Conservation (phyloP, 331 rosid genomes). For the Cydonia oblonga region DNA sequence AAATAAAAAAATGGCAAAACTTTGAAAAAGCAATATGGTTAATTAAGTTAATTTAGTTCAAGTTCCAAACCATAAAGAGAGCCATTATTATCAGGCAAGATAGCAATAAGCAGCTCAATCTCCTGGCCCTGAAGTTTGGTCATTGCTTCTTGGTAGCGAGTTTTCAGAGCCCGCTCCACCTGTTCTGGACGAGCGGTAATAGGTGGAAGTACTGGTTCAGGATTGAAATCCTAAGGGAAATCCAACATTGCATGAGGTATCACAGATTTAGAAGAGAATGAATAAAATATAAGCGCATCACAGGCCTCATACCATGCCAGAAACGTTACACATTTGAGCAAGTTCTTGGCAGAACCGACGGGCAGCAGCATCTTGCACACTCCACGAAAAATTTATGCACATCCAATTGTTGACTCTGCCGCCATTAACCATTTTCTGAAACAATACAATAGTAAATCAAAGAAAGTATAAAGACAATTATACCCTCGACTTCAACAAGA, state of each 20-base stretch:
- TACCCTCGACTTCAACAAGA: background rate
- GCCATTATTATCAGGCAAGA: slow-evolving; percentile 89
- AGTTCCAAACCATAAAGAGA: slow-evolving; percentile 65
- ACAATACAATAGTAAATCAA: background rate
- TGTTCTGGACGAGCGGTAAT: slow-evolving; percentile 62
- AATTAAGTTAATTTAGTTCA: background rate
- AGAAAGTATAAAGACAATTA: background rate
- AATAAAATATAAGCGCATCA: background rate
- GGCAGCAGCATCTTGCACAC: slow-evolving; percentile 70
- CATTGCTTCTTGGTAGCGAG: slow-evolving; percentile 68
- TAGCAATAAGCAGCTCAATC: slow-evolving; percentile 77
- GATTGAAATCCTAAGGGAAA: slow-evolving; percentile 47
- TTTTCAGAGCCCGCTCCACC: slow-evolving; percentile 67
- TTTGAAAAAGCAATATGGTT: too few relatives aligned
- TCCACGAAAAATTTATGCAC: slow-evolving; percentile 73
- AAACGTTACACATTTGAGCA: slow-evolving; percentile 74
- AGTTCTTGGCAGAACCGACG: slow-evolving; percentile 70
- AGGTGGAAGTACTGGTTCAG: slow-evolving; percentile 71
- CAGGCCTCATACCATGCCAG: slow-evolving; percentile 77
- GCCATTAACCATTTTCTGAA: slow-evolving; percentile 98
- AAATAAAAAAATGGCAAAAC: background rate
- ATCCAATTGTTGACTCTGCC: slow-evolving; percentile 84
- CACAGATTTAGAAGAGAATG: background rate
- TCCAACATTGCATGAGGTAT: background rate
- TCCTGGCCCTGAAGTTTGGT: slow-evolving; percentile 52